phyloP scores from a whole-genome alignment of 345 rosid genomes.

The Diplotaxis tenuifolia region DNA sequence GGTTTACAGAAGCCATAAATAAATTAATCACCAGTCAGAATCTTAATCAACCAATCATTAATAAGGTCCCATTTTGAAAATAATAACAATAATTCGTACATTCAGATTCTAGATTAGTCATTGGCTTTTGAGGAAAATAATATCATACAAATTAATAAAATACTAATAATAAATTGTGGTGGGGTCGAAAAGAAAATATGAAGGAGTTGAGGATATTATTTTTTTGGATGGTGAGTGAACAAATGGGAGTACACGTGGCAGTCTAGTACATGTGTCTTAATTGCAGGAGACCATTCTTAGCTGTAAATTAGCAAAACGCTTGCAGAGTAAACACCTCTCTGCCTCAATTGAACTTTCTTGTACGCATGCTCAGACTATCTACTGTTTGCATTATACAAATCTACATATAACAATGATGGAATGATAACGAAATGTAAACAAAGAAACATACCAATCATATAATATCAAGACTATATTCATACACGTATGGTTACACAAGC shows the following conservation, averaged over 20 bases:
- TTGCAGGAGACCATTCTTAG: slow-evolving; percentile 39
- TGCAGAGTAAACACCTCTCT: slow-evolving; percentile 4
- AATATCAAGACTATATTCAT: neutral
- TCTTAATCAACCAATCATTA: slow-evolving; percentile 25
- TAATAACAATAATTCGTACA: neutral
- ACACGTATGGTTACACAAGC: slow-evolving; percentile 13
- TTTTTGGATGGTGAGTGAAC: slow-evolving; percentile 34
- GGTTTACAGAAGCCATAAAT: slow-evolving; percentile 7
- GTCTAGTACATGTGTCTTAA: neutral
- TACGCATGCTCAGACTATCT: neutral
- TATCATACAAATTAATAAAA: slow-evolving; percentile 13
- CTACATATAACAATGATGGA: neutral
- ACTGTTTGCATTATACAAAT: neutral
- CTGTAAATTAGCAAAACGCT: slow-evolving; percentile 32
- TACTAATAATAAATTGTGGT: slow-evolving; percentile 13
- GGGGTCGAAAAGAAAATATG: slow-evolving; percentile 20
- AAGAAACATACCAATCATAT: neutral
- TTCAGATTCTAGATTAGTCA: slow-evolving; percentile 19
- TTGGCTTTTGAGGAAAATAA: neutral
- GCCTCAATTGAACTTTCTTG: neutral
- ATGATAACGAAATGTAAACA: neutral
- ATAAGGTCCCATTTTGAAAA: slow-evolving; percentile 26
- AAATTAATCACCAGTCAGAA: neutral
- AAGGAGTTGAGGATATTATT: slow-evolving; percentile 30
- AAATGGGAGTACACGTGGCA: slow-evolving; percentile 30